Evolutionary conservation across 2,329 filamentous ascomycete genomes (phyloP), one percentile per base, ranked within the genome.

Genomic region (Ceratocystis diversiconidia): DNA sequence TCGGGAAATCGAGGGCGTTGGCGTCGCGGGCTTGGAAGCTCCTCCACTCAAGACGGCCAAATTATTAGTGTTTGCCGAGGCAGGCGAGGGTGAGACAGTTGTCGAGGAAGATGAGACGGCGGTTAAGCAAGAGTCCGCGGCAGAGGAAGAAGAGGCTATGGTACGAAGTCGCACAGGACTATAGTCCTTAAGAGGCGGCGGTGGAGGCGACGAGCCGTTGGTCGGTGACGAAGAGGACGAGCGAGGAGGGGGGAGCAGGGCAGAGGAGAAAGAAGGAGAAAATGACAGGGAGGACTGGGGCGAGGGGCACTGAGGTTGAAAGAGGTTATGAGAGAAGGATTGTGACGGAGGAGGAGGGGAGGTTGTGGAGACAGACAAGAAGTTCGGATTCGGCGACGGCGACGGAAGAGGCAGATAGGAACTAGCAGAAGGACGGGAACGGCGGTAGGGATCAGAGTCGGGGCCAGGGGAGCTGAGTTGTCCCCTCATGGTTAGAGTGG

Each of bases 101-200:
- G 52, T 57, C 17, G 52, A 57, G 52, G 22, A 15, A 15, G 52
- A 57, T 19, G 52, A 57, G 52, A 57, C 52, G 52, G 52, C 25
- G 22, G 52, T 57, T 28, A 57, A 30, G 52, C 52, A 57, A 12
- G 52, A 57, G 52, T 57, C 52, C 30, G 52, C 52, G 8, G 64
- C 50, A 6, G 64, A 65, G 19, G 52, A 57, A 15, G 52, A 57
- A 28, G 64, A 61, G 10, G 64, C 52, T 25, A 57, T 57, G 25
- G 52, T 57, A 28, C 52, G 52, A 28, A 57, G 52, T 12, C 52
- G 52, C 22, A 10, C 52, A 6, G 28, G 28, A 44, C 28, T 55
- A 50, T 65, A 15, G 57, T 50, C 28, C 41, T 43, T 61, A 19
- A 17, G 19, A 3, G 50, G 36, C 25, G 48, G 46, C 43, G 43